Evolutionary conservation across 257 asterid species (phyloP), one percentile per base, ranked within the genome.

Genomic region (Jasminum sambac): DNA sequence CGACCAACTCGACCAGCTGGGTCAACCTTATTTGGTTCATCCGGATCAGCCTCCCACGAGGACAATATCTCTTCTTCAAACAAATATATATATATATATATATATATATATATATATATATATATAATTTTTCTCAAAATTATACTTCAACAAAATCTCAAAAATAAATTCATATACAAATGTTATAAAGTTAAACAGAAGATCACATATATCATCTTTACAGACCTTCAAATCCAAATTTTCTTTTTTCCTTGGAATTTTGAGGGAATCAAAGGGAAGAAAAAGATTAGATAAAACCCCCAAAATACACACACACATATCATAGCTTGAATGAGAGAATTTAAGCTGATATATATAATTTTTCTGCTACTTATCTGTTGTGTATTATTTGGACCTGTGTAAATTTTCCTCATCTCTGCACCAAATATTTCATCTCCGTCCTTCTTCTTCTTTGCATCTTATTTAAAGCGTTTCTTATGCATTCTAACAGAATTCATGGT

Each of bases 371-470:
- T 82, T 77, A 82, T 79, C 83, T 80, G 79, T 83, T 83, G 79
- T 80, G 87, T 57, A 77, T 85, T 85, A 76, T 83, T 83, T 66
- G 87, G 85, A 61, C 87, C 87, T 14, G 85, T 77, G 24, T 81
- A 73, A 67, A 83, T 85, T 77, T 75, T 80, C 55, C 87, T 83
- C 80, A 68, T 77, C 8, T 77, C 85, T 11, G 57, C 83, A 38
- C 82, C 78, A 69, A 83, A 74, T 52, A 74, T 72, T 21, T 68
- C 70, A 17, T 77, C n/a, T 14, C 43, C 43, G 36, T 36, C 61
- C 23, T 50, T 64, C 6, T 64, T 67, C 6, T 64, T 67, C 11
- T 13, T 55, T 37, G 63, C 72, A 42, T 59, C 48, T 24, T 80
- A 25, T 46, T 14, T 64, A n/a, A 38, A 67, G 34, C 61, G 40